Evolutionary conservation across 768 basidiomycete species (phyloP).

Genomic region (Russula virescens): DNA sequence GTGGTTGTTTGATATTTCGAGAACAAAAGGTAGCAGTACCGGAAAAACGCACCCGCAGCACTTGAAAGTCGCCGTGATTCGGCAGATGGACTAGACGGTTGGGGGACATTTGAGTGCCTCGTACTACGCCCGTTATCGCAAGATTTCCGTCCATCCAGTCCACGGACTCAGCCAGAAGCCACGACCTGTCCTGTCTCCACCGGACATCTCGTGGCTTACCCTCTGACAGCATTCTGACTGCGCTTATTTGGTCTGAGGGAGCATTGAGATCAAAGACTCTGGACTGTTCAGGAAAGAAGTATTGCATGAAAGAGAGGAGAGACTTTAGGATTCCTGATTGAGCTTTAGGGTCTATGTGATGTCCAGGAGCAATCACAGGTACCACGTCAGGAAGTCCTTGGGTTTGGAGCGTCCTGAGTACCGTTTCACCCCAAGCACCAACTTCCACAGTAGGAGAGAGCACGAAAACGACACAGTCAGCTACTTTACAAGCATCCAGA

Average conservation of each 20-base stretch:
- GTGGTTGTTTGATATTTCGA: not conserved
- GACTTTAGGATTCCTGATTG: slow-evolving; percentile 73
- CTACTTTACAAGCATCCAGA: slow-evolving; percentile 79
- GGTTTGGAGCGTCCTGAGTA: slow-evolving; percentile 81
- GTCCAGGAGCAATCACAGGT: slow-evolving; percentile 59
- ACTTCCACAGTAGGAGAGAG: slow-evolving; percentile 83
- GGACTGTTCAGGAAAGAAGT: slow-evolving; percentile 82
- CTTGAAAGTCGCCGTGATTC: slow-evolving; percentile 81
- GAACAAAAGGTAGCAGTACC: not conserved
- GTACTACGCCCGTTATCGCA: slow-evolving; percentile 74
- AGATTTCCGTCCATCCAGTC: slow-evolving; percentile 61
- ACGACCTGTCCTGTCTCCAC: slow-evolving; percentile 79
- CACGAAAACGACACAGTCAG: slow-evolving; percentile 85
- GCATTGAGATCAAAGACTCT: slow-evolving; percentile 69
- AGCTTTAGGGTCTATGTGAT: slow-evolving; percentile 52
- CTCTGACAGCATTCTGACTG: slow-evolving; percentile 75
- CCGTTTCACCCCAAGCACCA: slow-evolving; percentile 76
- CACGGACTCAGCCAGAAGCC: slow-evolving; percentile 64
- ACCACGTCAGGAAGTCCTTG: slow-evolving; percentile 86
- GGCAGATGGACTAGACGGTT: slow-evolving; percentile 86
- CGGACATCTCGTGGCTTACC: slow-evolving; percentile 73
- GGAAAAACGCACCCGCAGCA: slow-evolving; percentile 56
- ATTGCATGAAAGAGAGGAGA: slow-evolving; percentile 87
- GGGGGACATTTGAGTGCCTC: slow-evolving; percentile 73
- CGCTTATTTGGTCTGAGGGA: slow-evolving; percentile 61